Conservation (phyloP, 306 rosid genomes). For the Canavalia ensiformis region DNA sequence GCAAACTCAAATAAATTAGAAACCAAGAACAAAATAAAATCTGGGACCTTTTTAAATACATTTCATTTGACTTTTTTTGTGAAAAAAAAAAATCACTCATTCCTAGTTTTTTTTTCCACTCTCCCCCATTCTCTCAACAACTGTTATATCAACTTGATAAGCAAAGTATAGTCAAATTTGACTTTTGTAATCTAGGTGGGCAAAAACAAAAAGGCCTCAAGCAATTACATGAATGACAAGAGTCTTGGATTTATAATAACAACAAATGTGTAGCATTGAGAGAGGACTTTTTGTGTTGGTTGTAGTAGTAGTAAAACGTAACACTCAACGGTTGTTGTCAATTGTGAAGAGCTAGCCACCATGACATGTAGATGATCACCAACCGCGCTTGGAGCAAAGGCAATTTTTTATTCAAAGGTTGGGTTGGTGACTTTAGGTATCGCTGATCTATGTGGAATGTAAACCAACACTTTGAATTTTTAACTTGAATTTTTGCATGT, state of each 20-base stretch:
- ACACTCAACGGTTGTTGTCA: conserved; percentile 44
- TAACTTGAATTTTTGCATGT: background rate
- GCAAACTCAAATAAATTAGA: background rate
- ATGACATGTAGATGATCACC: conserved; percentile 41
- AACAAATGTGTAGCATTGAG: background rate
- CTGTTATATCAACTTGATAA: background rate
- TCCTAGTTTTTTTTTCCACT: background rate
- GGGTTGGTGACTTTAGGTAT: conserved; percentile 49
- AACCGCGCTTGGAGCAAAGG: background rate
- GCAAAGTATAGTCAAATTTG: conserved; percentile 14
- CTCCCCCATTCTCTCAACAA: too few relatives aligned
- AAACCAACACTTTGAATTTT: conserved; percentile 40
- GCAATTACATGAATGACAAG: background rate
- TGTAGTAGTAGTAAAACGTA: conserved; percentile 51
- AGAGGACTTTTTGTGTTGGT: background rate
- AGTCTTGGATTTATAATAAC: background rate
- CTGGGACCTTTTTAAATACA: too few relatives aligned
- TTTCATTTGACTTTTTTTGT: background rate
- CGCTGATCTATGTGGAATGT: background rate
- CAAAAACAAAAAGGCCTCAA: conserved; percentile 6
- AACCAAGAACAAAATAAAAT: background rate
- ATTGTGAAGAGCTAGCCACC: conserved; percentile 15
- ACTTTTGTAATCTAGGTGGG: background rate
- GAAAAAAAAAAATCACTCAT: background rate
- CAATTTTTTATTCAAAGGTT: conserved; percentile 22